These are phyloP conservation scores for Paracoccidioides lutzii DNA, from an alignment of 2,329 filamentous ascomycete species.

Conservation along the genomic window DNA sequence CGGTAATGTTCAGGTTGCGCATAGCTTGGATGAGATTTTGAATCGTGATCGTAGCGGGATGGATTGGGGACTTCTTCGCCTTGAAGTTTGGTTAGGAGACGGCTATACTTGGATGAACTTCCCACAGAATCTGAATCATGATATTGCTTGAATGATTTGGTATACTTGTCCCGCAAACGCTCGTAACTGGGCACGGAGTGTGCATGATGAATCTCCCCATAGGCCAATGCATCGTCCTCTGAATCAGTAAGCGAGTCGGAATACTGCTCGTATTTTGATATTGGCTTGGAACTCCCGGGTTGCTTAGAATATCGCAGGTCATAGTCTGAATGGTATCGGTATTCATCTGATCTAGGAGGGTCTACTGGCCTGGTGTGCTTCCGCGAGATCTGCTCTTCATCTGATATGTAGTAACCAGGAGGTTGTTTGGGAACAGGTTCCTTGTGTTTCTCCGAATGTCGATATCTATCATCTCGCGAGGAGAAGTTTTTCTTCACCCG, in stretches of 20 bases:
- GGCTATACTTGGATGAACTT: constrained; percentile 9
- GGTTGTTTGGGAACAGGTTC: background rate
- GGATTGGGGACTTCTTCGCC: background rate
- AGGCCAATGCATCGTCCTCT: constrained; percentile 22
- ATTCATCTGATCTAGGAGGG: background rate
- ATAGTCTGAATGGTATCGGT: constrained; percentile 14
- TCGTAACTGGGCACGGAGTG: background rate
- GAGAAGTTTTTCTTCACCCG: constrained; percentile 16
- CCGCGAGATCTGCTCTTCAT: constrained; percentile 13
- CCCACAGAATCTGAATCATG: constrained; percentile 4
- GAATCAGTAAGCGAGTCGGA: constrained; percentile 8
- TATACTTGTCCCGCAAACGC: constrained; percentile 2
- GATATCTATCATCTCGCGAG: constrained; percentile 14
- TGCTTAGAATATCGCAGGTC: constrained; percentile 7
- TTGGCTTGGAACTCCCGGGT: background rate
- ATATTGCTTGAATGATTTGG: background rate
- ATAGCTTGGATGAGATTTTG: constrained; percentile 24
- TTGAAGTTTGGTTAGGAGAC: constrained; percentile 4
- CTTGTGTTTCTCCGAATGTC: constrained; percentile 5
- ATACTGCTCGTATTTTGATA: constrained; percentile 9
- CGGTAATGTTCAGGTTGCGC: constrained; percentile 18
- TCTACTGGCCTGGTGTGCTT: background rate
- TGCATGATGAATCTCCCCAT: constrained; percentile 19
- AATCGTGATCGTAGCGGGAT: constrained; percentile 1
- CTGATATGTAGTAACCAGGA: constrained; percentile 18